A percentile compares a stretch with the other conserved stretches of the same genome.
phyloP scores from a whole-genome alignment of 768 basidiomycete genomes.

The Serpula lacrymans region DNA sequence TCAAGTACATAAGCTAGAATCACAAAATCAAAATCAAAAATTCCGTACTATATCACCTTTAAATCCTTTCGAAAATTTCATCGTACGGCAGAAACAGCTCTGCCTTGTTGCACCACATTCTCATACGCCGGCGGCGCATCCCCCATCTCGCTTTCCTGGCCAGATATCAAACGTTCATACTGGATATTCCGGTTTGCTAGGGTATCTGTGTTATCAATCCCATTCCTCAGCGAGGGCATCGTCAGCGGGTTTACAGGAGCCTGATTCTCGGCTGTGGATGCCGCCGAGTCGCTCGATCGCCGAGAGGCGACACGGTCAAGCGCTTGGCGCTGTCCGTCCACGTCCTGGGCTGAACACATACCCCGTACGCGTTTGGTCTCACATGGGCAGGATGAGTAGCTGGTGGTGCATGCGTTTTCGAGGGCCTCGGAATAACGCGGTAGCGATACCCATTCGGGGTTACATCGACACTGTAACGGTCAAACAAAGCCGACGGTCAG shows the following conservation, averaged over 20 bases:
- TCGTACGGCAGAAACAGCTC: no score
- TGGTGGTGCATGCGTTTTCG: slow-evolving; percentile 11
- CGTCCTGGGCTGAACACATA: not conserved
- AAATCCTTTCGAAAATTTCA: no score
- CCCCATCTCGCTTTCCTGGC: slow-evolving; percentile 76
- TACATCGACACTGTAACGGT: slow-evolving; percentile 78
- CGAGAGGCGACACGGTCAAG: slow-evolving; percentile 28
- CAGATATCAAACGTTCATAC: slow-evolving; percentile 80
- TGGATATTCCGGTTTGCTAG: slow-evolving; percentile 45
- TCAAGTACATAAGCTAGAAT: no score
- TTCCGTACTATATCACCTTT: no score
- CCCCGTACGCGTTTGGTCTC: slow-evolving; percentile 13
- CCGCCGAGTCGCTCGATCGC: slow-evolving; percentile 27
- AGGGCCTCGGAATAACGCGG: slow-evolving; percentile 62
- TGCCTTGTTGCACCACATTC: slow-evolving; percentile 9
- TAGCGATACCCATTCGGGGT: slow-evolving; percentile 74
- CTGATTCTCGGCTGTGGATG: slow-evolving; percentile 27
- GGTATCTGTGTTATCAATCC: slow-evolving; percentile 24
- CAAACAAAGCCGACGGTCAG: not conserved
- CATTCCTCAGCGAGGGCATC: slow-evolving; percentile 4
- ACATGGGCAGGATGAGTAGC: slow-evolving; percentile 42
- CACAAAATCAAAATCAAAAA: no score
- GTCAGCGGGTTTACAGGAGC: slow-evolving; percentile 22
- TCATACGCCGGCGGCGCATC: slow-evolving; percentile 84
- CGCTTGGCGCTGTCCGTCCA: not conserved